Conservation (phyloP, 805 yeast species). For the Nakazawaea laoshanensis region DNA sequence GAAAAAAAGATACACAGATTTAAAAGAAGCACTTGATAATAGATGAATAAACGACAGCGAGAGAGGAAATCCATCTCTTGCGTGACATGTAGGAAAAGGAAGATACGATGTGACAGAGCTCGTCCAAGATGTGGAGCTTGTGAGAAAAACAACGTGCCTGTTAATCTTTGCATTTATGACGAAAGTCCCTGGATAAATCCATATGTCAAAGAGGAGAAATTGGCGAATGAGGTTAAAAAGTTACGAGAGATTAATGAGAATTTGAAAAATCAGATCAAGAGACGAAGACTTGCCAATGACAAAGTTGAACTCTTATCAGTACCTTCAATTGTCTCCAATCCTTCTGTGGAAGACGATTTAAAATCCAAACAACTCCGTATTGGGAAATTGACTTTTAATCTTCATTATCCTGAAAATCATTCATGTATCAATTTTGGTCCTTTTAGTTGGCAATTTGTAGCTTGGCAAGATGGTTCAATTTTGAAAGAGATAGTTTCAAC, state of each 20-base stretch:
- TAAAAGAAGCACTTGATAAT: too few species aligned
- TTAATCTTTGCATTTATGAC: slow-evolving; percentile 17
- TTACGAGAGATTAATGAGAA: slow-evolving; percentile 10
- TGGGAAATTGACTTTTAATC: neutral
- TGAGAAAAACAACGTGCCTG: slow-evolving; percentile 13
- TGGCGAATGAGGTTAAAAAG: slow-evolving; percentile 16
- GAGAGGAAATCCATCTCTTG: slow-evolving; percentile 9
- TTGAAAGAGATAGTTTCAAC: neutral
- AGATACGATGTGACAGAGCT: slow-evolving; percentile 21
- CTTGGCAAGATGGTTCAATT: neutral
- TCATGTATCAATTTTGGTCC: slow-evolving; percentile 6
- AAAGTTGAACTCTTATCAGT: neutral
- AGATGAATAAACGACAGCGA: slow-evolving; percentile 1
- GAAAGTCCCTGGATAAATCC: slow-evolving; percentile 12
- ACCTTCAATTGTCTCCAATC: neutral
- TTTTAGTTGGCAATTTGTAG: slow-evolving; percentile 5
- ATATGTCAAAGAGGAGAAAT: slow-evolving; percentile 12
- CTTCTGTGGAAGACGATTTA: neutral
- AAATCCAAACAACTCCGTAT: too few species aligned
- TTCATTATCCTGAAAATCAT: neutral
- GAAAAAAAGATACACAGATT: too few species aligned
- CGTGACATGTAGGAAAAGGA: slow-evolving; percentile 13
- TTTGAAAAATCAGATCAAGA: slow-evolving; percentile 1
- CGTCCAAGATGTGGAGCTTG: slow-evolving; percentile 27
- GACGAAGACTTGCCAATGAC: neutral